These are phyloP conservation scores for Crucibulum laeve DNA, from an alignment of 768 basidiomycete species.

Conservation along the genomic window DNA sequence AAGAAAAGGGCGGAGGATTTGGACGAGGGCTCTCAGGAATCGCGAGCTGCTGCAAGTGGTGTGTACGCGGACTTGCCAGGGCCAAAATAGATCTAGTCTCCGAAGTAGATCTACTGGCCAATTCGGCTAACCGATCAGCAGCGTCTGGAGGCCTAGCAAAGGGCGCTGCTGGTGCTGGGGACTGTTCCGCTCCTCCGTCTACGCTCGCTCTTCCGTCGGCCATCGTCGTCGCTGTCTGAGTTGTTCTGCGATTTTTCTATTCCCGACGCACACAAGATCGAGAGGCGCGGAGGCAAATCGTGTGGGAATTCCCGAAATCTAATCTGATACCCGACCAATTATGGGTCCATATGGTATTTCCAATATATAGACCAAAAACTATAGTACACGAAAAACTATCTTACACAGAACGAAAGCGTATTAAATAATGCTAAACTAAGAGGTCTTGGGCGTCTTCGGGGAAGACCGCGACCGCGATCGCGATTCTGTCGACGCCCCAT, in stretches of 20 bases:
- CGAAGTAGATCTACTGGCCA: constrained; percentile 16
- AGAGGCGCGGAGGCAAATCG: not conserved
- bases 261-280: not conserved
- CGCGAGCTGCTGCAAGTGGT: constrained; percentile 13
- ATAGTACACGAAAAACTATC: not conserved
- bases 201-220: too few species aligned
- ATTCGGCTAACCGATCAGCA: constrained; percentile 13
- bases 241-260: too few species aligned
- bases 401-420: not conserved
- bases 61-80: constrained; percentile 18
- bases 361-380: not conserved
- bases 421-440: too few species aligned
- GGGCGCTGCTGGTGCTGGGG: not conserved
- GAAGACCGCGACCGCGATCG: too few species aligned
- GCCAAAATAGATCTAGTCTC: constrained; percentile 30
- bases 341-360: too few species aligned
- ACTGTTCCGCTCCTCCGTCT: too few species aligned
- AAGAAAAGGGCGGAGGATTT: constrained; percentile 12
- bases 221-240: too few species aligned
- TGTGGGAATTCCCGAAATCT: not conserved
- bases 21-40: constrained; percentile 13
- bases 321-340: too few species aligned
- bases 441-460: too few species aligned
- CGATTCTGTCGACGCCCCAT: too few species aligned
- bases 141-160: not conserved